Percentiles rank a stretch among this genome's conserved stretches.
These are phyloP conservation scores for Rhizopogon salebrosus DNA, from an alignment of 768 basidiomycete genomes.

Conservation along the genomic window DNA sequence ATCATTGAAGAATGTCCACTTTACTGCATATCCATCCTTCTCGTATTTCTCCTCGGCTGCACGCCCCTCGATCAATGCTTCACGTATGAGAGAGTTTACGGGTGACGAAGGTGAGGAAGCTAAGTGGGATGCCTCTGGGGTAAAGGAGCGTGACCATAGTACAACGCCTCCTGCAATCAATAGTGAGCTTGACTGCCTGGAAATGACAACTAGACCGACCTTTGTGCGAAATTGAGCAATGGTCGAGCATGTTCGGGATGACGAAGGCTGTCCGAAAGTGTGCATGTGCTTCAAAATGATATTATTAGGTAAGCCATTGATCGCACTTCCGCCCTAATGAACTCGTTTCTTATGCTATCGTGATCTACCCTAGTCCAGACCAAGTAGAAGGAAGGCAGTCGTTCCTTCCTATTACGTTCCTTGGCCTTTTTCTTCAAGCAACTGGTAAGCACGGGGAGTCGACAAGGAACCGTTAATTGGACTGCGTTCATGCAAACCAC, in stretches of 20 bases:
- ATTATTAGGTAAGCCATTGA: too few species aligned
- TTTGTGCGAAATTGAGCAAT: constrained; percentile 93
- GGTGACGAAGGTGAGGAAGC: constrained; percentile 72
- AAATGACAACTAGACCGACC: constrained; percentile 36
- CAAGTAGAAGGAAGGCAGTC: too few species aligned
- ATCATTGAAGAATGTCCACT: constrained; percentile 94
- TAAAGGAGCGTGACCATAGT: constrained; percentile 93
- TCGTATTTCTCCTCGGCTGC: constrained; percentile 81
- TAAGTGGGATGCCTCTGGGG: constrained; percentile 72
- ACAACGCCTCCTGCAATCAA: constrained; percentile 72
- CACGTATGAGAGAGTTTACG: constrained; percentile 82
- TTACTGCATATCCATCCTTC: constrained; percentile 90
- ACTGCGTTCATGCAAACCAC: too few species aligned
- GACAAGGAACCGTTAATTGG: too few species aligned
- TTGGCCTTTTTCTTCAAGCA: too few species aligned
- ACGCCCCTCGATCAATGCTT: constrained; percentile 88
- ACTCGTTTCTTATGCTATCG: too few species aligned
- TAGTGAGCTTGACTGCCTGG: constrained; percentile 5
- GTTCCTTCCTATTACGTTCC: too few species aligned
- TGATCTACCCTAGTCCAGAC: too few species aligned
- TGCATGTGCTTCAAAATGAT: too few species aligned
- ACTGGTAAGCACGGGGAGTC: too few species aligned
- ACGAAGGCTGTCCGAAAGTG: too few species aligned
- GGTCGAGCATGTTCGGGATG: constrained; percentile 70
- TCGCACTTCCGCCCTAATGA: too few species aligned